Evolutionary conservation across 2,329 filamentous ascomycete genomes (phyloP).

Genomic region (Cladosporium colombiae): DNA sequence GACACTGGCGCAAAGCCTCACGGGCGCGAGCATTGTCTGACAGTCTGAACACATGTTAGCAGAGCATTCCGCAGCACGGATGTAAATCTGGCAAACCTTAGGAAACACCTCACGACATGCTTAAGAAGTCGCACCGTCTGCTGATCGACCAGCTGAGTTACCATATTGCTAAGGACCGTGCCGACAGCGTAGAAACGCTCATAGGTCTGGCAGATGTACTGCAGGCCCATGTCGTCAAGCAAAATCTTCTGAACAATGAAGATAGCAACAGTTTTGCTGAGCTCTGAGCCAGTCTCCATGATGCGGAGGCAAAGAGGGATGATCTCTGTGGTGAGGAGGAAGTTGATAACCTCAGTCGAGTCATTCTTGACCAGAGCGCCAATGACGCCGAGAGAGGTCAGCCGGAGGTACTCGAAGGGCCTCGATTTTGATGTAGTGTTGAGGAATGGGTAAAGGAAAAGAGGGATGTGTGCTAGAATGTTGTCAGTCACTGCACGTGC

Average conservation of each 20-base stretch:
- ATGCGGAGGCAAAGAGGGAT: conserved; percentile 96
- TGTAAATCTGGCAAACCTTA: conserved; percentile 57
- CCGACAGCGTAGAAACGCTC: conserved; percentile 98
- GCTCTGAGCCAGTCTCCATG: conserved; percentile 97
- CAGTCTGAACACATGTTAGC: conserved; percentile 56
- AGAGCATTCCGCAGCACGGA: not conserved
- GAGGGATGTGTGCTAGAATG: conserved; percentile 81
- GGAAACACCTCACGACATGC: conserved; percentile 95
- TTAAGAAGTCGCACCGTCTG: conserved; percentile 95
- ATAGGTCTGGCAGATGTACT: conserved; percentile 98
- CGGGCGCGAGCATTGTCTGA: conserved; percentile 95
- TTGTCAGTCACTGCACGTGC: conserved; percentile 6
- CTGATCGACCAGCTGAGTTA: conserved; percentile 93
- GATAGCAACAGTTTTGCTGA: conserved; percentile 98
- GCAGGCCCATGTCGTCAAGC: conserved; percentile 91
- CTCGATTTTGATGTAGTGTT: conserved; percentile 98
- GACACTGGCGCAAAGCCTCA: conserved; percentile 90
- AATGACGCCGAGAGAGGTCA: conserved; percentile 95
- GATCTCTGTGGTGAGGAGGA: conserved; percentile 96
- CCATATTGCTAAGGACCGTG: conserved; percentile 98
- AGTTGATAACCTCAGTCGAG: conserved; percentile 98
- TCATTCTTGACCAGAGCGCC: conserved; percentile 98
- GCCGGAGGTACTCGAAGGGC: conserved; percentile 93
- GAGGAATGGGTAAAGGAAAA: conserved; percentile 96
- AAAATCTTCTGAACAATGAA: conserved; percentile 99